Conservation (phyloP, 306 rosid species). For the Sicyos baderoa region DNA sequence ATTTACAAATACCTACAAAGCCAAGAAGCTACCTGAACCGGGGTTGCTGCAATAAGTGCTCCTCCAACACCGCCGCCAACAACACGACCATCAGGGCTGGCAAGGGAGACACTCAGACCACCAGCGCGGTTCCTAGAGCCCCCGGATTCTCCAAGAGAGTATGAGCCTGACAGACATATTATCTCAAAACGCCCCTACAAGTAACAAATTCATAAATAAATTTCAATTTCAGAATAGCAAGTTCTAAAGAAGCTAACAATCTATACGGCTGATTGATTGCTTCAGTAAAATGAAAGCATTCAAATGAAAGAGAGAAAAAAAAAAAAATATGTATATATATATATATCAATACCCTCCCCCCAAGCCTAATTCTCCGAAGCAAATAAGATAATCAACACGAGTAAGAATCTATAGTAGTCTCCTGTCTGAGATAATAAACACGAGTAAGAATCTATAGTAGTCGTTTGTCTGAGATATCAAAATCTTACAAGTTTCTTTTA, state of each 20-base stretch:
- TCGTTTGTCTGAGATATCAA: neutral
- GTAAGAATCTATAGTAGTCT: neutral
- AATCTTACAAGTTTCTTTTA: neutral
- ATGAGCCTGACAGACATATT: conserved; percentile 78
- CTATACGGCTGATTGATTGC: neutral
- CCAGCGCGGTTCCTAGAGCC: conserved; percentile 64
- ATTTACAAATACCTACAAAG: neutral
- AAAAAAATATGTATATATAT: too few relatives aligned
- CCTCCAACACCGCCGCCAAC: conserved; percentile 90
- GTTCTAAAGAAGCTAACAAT: neutral
- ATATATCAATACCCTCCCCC: neutral
- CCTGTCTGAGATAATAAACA: neutral
- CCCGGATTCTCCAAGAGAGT: conserved; percentile 46
- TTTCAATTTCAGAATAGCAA: neutral
- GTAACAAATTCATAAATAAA: conserved; percentile 21
- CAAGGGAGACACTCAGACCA: conserved; percentile 69
- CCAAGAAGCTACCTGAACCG: conserved; percentile 59
- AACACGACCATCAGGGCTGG: conserved; percentile 88
- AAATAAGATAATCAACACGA: neutral
- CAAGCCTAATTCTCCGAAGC: neutral
- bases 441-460: too few relatives aligned
- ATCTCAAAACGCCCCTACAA: conserved; percentile 88
- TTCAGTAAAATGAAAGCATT: neutral
- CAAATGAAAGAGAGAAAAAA: neutral
- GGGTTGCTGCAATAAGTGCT: conserved; percentile 73